Conservation (phyloP, 1,139 yeast species). For the Debaryomyces fabryi region DNA sequence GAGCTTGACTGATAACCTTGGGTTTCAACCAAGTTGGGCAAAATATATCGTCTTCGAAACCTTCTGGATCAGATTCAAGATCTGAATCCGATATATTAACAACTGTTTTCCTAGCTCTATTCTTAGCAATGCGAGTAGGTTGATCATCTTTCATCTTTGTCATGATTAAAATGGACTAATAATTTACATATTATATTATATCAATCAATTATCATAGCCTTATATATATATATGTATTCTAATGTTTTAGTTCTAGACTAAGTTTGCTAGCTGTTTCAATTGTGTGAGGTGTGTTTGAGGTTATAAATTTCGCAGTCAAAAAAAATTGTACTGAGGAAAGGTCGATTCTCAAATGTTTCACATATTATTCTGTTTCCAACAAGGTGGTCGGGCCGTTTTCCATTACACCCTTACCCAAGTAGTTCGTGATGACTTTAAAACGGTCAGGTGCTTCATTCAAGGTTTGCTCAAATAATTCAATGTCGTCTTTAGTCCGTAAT, state of each 20-base stretch:
- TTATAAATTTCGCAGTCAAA: conserved; percentile 6
- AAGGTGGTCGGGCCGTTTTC: conserved; percentile 41
- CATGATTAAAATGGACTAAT: neutral
- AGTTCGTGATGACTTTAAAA: conserved; percentile 76
- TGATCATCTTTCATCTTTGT: conserved; percentile 1
- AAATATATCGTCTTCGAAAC: conserved; percentile 13
- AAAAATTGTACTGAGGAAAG: neutral
- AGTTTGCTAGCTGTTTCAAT: neutral
- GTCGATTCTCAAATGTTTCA: neutral
- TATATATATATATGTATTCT: conserved; percentile 2
- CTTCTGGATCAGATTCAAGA: conserved; percentile 1
- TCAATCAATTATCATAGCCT: neutral
- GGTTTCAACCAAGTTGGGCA: conserved; percentile 19
- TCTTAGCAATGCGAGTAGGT: neutral
- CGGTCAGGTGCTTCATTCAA: conserved; percentile 64
- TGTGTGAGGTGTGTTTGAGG: conserved; percentile 4
- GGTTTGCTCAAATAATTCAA: conserved; percentile 63
- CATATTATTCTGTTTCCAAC: conserved; percentile 12
- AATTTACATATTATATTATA: neutral
- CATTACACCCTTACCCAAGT: conserved; percentile 86
- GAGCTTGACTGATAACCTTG: neutral
- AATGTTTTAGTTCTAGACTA: neutral
- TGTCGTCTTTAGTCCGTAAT: conserved; percentile 59
- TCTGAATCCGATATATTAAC: conserved; percentile 8
- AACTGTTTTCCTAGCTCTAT: conserved; percentile 10